phyloP scores from a whole-genome alignment of 192 early-diverging fungal species.

The Entomortierella beljakovae region DNA sequence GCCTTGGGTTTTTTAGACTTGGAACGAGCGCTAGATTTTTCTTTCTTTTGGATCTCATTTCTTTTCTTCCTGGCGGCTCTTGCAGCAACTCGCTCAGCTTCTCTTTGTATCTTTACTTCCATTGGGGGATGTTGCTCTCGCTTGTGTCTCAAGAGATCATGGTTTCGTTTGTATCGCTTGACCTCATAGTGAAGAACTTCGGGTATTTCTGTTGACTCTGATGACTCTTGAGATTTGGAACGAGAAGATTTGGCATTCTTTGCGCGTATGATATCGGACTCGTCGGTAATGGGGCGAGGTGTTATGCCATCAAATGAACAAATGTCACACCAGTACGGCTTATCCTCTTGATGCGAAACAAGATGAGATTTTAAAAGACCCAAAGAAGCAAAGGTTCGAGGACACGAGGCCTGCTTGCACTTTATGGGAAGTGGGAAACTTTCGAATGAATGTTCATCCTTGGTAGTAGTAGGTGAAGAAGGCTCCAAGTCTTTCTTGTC shows the following conservation, averaged over 20 bases:
- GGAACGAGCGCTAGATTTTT: not conserved
- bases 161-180: constrained; percentile 45
- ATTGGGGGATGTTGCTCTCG: constrained; percentile 42
- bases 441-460: not conserved
- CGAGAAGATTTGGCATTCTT: not conserved
- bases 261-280: not conserved
- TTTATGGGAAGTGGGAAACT: not conserved
- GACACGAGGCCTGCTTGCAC: not conserved
- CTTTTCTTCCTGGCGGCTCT: not conserved
- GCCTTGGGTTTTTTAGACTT: not conserved
- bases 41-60: not conserved
- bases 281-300: not conserved
- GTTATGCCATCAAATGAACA: constrained; percentile 25
- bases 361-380: constrained; percentile 35
- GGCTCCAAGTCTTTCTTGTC: not conserved
- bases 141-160: constrained; percentile 42
- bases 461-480: not conserved
- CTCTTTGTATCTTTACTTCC: constrained; percentile 22
- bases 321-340: constrained; percentile 34
- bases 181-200: not conserved
- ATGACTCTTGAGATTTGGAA: not conserved
- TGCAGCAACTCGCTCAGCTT: not conserved
- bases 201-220: not conserved
- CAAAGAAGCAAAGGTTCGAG: constrained; percentile 6
- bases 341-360: constrained; percentile 29